A percentile compares a stretch with the other conserved stretches of the same genome.
phyloP scores from a whole-genome alignment of 176 grass and related monocot species.

The Paspalum notatum region DNA sequence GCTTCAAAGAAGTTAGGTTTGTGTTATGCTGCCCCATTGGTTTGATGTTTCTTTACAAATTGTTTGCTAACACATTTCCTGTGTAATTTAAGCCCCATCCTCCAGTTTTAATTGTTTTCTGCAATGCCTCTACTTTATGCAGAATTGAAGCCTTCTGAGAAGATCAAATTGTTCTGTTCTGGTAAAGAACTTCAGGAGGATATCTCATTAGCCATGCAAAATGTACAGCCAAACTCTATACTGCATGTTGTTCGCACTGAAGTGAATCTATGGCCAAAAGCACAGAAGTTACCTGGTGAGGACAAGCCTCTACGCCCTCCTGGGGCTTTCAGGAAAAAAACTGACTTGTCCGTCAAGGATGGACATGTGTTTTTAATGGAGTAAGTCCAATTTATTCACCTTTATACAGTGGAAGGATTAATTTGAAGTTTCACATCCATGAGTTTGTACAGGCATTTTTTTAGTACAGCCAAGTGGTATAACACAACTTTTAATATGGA shows the following conservation, averaged over 20 bases:
- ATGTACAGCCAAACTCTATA: slow-evolving; percentile 77
- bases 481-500: slow-evolving; percentile 14
- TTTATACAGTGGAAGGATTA: slow-evolving; percentile 9
- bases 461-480: slow-evolving; percentile 10
- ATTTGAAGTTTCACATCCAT: background rate
- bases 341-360: slow-evolving; percentile 88
- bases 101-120: slow-evolving; percentile 9
- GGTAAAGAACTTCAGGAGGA: slow-evolving; percentile 85
- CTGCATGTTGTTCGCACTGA: slow-evolving; percentile 83
- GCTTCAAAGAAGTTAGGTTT: slow-evolving; percentile 93
- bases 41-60: slow-evolving; percentile 23
- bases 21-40: slow-evolving; percentile 25
- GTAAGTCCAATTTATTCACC: slow-evolving; percentile 57
- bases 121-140: slow-evolving; percentile 41
- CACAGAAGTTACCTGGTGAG: slow-evolving; percentile 87
- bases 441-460: background rate
- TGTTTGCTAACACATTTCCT: background rate
- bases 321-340: slow-evolving; percentile 92
- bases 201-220: slow-evolving; percentile 67
- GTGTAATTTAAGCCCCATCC: slow-evolving; percentile 2
- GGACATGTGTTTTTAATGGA: slow-evolving; percentile 95
- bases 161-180: slow-evolving; percentile 74
- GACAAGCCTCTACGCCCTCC: slow-evolving; percentile 79
- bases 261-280: slow-evolving; percentile 87
- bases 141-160: slow-evolving; percentile 83